These are phyloP conservation scores for Pulveroboletus sp. DNA, from an alignment of 768 basidiomycete genomes.

Conservation along the genomic window DNA sequence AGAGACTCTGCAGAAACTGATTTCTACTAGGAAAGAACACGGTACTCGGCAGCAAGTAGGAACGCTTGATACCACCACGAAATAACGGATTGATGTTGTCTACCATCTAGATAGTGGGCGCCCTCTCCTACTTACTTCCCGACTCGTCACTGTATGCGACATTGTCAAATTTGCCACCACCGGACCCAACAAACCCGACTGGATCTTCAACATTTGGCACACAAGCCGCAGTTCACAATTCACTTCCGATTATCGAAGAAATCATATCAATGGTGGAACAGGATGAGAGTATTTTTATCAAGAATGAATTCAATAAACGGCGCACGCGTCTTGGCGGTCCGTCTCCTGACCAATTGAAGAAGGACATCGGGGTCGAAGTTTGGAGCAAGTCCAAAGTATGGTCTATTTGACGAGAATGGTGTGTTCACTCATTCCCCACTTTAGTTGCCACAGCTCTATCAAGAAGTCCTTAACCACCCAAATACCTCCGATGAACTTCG, in stretches of 20 bases:
- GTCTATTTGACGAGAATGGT: background rate
- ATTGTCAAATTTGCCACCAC: slow-evolving; percentile 63
- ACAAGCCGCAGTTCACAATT: slow-evolving; percentile 64
- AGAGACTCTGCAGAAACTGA: slow-evolving; percentile 72
- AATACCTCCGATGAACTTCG: slow-evolving; percentile 76
- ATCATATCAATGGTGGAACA: slow-evolving; percentile 59
- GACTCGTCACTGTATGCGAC: slow-evolving; percentile 60
- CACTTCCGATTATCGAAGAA: slow-evolving; percentile 69
- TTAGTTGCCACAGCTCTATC: slow-evolving; percentile 69
- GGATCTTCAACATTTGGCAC: slow-evolving; percentile 52
- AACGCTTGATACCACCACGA: background rate
- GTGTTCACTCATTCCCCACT: slow-evolving; percentile 9
- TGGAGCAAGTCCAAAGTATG: slow-evolving; percentile 58
- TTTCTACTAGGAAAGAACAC: slow-evolving; percentile 56
- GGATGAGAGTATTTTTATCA: slow-evolving; percentile 54
- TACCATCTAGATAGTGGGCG: slow-evolving; percentile 53
- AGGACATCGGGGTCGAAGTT: slow-evolving; percentile 65
- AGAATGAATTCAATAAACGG: slow-evolving; percentile 71
- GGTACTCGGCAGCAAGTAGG: slow-evolving; percentile 59
- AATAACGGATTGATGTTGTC: background rate
- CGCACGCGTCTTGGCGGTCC: slow-evolving; percentile 72
- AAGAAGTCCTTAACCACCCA: slow-evolving; percentile 79
- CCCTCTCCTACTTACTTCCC: slow-evolving; percentile 70
- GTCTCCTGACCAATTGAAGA: slow-evolving; percentile 51
- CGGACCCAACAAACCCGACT: slow-evolving; percentile 72